Evolutionary conservation across 495 filamentous ascomycete species (phyloP).

Genomic region (Bacidia rubella): DNA sequence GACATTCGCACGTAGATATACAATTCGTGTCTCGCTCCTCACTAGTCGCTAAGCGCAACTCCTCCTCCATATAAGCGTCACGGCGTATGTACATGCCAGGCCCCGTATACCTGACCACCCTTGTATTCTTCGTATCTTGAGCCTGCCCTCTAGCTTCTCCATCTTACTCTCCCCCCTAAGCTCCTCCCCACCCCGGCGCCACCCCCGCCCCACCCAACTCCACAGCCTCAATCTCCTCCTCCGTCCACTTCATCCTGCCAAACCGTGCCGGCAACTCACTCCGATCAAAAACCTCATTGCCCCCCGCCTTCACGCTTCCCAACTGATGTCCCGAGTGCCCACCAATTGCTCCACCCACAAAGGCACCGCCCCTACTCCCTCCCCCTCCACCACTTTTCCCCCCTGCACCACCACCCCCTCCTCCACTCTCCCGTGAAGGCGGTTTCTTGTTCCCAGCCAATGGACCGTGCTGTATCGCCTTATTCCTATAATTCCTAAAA

Average conservation of each 20-base stretch:
- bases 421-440: conserved; percentile 22
- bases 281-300: conserved; percentile 78
- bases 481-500: conserved; percentile 83
- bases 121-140: too few relatives aligned
- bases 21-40: too few relatives aligned
- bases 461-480: conserved; percentile 89
- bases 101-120: too few relatives aligned
- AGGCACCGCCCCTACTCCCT: conserved; percentile 28
- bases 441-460: conserved; percentile 42
- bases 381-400: conserved; percentile 24
- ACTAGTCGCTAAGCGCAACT: too few relatives aligned
- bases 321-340: conserved; percentile 50
- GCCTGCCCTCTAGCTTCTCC: background rate
- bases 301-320: conserved; percentile 52
- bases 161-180: too few relatives aligned
- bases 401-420: conserved; percentile 13
- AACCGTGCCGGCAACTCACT: conserved; percentile 76
- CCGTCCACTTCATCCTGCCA: conserved; percentile 51
- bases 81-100: too few relatives aligned
- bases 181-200: conserved; percentile 15
- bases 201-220: conserved; percentile 81
- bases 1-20: too few relatives aligned
- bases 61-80: too few relatives aligned
- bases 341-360: conserved; percentile 35
- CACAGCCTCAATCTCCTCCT: conserved; percentile 86